Percentiles rank a stretch among this genome's conserved stretches.
phyloP scores from a whole-genome alignment of 1,139 yeast genomes.

The Hanseniaspora gamundiae region DNA sequence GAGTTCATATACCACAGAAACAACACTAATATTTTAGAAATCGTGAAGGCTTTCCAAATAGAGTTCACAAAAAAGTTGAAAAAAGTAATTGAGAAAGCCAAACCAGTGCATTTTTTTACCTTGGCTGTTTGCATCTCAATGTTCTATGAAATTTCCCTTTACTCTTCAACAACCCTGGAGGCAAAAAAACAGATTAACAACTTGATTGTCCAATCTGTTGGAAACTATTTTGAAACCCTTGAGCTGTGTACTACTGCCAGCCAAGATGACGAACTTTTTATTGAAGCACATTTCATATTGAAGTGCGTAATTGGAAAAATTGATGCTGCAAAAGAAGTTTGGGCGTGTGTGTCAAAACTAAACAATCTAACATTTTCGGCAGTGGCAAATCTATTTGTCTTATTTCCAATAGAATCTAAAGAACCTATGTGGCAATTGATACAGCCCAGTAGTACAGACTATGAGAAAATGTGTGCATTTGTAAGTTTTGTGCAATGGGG shows the following conservation, averaged over 20 bases:
- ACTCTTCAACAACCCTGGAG: constrained; percentile 11
- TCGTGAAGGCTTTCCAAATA: constrained; percentile 17
- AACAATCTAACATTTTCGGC: constrained; percentile 11
- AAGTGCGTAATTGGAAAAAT: constrained; percentile 11
- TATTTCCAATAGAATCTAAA: constrained; percentile 14
- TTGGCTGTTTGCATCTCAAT: constrained; percentile 20
- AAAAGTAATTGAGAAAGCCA: constrained; percentile 15
- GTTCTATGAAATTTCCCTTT: constrained; percentile 17
- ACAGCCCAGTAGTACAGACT: constrained; percentile 9
- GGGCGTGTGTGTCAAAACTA: constrained; percentile 14
- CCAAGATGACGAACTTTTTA: constrained; percentile 6
- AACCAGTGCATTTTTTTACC: constrained; percentile 23
- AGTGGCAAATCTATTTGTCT: constrained; percentile 10
- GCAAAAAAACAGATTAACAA: constrained; percentile 10
- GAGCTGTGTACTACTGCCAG: constrained; percentile 11
- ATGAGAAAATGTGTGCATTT: constrained; percentile 8
- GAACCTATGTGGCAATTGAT: constrained; percentile 15
- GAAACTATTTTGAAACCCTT: constrained; percentile 18
- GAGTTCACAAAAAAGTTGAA: constrained; percentile 18
- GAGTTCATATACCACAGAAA: constrained; percentile 15
- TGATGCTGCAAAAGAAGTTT: constrained; percentile 9
- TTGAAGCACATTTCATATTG: constrained; percentile 16
- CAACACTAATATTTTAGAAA: constrained; percentile 11
- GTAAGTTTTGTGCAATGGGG: constrained; percentile 15
- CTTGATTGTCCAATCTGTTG: constrained; percentile 17